Evolutionary conservation across 2,329 filamentous ascomycete species (phyloP).

Genomic region (Phialemonium atrogriseum): DNA sequence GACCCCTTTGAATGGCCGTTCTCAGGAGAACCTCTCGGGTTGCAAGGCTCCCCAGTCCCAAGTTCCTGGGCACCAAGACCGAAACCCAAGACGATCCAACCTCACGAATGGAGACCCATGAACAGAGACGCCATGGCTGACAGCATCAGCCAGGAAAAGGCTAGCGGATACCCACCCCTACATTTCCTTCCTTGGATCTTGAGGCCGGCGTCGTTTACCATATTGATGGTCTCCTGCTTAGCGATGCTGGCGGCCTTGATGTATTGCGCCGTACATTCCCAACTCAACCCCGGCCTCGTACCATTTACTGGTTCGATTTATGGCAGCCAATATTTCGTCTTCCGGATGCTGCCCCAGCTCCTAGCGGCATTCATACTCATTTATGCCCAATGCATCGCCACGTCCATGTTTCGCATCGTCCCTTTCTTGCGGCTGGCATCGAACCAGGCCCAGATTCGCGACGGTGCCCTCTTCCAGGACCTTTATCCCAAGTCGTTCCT

Average conservation of each 20-base stretch:
- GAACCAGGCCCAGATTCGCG: constrained; percentile 47
- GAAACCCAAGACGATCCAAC: constrained; percentile 2
- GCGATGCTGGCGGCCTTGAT: constrained; percentile 66
- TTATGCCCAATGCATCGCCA: constrained; percentile 68
- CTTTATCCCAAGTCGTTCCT: constrained; percentile 64
- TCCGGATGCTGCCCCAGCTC: constrained; percentile 76
- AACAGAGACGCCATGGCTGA: constrained; percentile 19
- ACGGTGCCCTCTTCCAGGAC: constrained; percentile 58
- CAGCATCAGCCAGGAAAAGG: constrained; percentile 27
- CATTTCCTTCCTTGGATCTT: constrained; percentile 66
- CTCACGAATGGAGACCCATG: constrained; percentile 18
- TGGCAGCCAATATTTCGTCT: constrained; percentile 72
- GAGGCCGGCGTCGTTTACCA: constrained; percentile 53
- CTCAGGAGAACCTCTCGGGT: too few species aligned
- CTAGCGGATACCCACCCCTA: constrained; percentile 39
- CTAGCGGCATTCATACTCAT: constrained; percentile 63
- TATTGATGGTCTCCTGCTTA: constrained; percentile 53
- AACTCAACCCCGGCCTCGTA: constrained; percentile 54
- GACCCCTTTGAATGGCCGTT: too few species aligned
- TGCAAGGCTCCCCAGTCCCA: too few species aligned
- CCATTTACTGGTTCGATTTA: constrained; percentile 59
- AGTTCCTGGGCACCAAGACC: too few species aligned
- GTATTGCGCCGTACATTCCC: constrained; percentile 64
- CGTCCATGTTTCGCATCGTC: constrained; percentile 64
- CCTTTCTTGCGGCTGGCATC: constrained; percentile 75